Evolutionary conservation across 768 basidiomycete species (phyloP), one percentile per base, ranked within the genome.

Genomic region (Cyclocybe aegerita): DNA sequence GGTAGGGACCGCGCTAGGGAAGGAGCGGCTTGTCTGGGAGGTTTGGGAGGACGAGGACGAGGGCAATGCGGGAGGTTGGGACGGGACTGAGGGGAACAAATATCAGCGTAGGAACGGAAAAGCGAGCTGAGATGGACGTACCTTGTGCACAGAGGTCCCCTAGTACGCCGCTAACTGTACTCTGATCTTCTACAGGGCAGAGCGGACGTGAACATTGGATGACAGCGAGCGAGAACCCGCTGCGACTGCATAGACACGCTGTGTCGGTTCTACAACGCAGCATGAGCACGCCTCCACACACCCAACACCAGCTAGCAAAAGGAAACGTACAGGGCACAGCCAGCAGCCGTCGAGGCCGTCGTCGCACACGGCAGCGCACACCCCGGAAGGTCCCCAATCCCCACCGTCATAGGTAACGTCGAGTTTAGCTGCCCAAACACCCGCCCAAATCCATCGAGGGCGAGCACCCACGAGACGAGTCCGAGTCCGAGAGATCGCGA

Each of bases 201-300:
- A 12, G 15, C 15, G 34, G n/a, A 11, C 39, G 43, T 7, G 53
- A 15, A 10, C 53, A 54, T 14, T 49, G 39, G 7, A 46, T 33
- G 4, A 46, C 48, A 1, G 49, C 45, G 34, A 34, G 39, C 3
- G 34, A 14, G 15, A 50, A 54, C 1, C 34, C 36, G 12, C 33
- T 33, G 34, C 47, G 49, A 7, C 49, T 46, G n/a, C 49, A 50
- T 6, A 54, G 15, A 14, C 49, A 50, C 4, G 48, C 43, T 1
- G 40, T 39, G 17, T 54, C 48, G 16, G 39, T 43, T 34, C 53
- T 49, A 38, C 14, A 16, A 38, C 9, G 29, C n/a, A 11, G 7
- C 29, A 15, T 11, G 40, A 11, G 12, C 7, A 47, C 8, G 16
- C 38, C 37, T 4, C 12, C 33, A 14, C 15, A 39, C 12, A 16